A percentile compares a stretch with the other conserved stretches of the same genome.
Evolutionary conservation across 2,329 filamentous ascomycete species (phyloP).

Genomic region (Grosmannia penicillata): DNA sequence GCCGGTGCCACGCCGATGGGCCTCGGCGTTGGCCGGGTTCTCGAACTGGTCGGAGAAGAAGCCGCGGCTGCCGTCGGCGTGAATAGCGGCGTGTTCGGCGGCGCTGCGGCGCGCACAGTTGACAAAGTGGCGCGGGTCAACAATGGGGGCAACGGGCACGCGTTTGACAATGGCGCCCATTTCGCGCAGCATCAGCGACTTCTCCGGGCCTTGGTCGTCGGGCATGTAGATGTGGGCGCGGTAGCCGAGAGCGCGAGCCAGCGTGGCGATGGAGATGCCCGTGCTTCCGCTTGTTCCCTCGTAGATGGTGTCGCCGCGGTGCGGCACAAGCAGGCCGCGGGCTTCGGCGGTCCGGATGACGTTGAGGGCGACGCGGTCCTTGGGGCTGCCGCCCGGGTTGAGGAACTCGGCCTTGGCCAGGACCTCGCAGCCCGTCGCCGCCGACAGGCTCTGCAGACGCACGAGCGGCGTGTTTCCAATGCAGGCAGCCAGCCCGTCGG

Average conservation of each 20-base stretch:
- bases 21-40: conserved; percentile 72
- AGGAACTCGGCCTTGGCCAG: conserved; percentile 92
- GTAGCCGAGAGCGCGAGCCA: conserved; percentile 81
- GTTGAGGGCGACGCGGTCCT: conserved; percentile 83
- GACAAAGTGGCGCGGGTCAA: conserved; percentile 87
- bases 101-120: conserved; percentile 75
- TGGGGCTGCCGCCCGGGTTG: conserved; percentile 87
- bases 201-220: conserved; percentile 76
- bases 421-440: conserved; percentile 77
- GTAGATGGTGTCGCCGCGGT: conserved; percentile 86
- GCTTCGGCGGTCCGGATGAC: conserved; percentile 79
- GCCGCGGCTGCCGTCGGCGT: conserved; percentile 50
- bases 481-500: conserved; percentile 73
- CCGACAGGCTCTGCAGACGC: conserved; percentile 69
- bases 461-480: conserved; percentile 91
- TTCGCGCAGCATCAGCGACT: conserved; percentile 75
- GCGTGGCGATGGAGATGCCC: conserved; percentile 81
- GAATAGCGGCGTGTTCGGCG: conserved; percentile 49
- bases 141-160: conserved; percentile 80
- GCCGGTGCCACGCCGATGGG: conserved; percentile 70
- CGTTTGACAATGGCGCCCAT: conserved; percentile 88
- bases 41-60: conserved; percentile 98
- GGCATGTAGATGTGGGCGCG: conserved; percentile 96
- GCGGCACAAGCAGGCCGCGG: conserved; percentile 57
- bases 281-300: conserved; percentile 96